Base-by-base conservation (phyloP, 805 yeast genomes). In the Saccharomycopsis guyanensis region DNA sequence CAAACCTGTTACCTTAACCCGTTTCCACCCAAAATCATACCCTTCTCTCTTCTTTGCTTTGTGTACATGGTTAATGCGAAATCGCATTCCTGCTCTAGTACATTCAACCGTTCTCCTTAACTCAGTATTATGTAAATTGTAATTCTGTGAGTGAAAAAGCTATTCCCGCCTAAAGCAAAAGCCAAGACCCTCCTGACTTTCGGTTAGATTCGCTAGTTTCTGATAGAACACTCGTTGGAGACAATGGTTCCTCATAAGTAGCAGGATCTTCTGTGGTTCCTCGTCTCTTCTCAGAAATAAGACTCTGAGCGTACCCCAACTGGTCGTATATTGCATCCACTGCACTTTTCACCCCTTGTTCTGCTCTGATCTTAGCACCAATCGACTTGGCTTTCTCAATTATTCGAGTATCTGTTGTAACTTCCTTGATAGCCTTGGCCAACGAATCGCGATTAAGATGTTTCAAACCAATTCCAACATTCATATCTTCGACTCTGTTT, bases 401-500 rank as follows among this genome's bases (percentile, higher is more conserved):
- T 55, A 86, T 78, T 45, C 82, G 71, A 35, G 72, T 67, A 55
- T 86, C 80, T 0, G 79, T 73, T 0, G 88, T 78, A 0, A 78
- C 88, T 43, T 77, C 78, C 56, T 69, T 73, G 43, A 91, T 63
- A 0, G 95, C 96, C 45, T 75, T 75, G 1, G 83, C 65, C 46
- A 91, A 66, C 0, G 77, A 69, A 50, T 72, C 72, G 23, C 72
- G 71, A 53, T 83, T 86, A 55, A 91, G 68, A 55, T 84, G 80
- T 60, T 72, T 76, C 52, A 91, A 62, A 1, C 76, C 72, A 8
- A 88, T 54, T 2, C 97, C 97, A 20, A 77, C 91, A 0, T 96
- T 96, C 32, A 87, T 69, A 50, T 88, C 97, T 55, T 87, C 95
- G 2, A 91, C 82, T 49, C 97, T 70, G 19, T 75, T 69, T 0